Conservation (phyloP, 495 filamentous ascomycete species). For the Tuber umbilicatum region DNA sequence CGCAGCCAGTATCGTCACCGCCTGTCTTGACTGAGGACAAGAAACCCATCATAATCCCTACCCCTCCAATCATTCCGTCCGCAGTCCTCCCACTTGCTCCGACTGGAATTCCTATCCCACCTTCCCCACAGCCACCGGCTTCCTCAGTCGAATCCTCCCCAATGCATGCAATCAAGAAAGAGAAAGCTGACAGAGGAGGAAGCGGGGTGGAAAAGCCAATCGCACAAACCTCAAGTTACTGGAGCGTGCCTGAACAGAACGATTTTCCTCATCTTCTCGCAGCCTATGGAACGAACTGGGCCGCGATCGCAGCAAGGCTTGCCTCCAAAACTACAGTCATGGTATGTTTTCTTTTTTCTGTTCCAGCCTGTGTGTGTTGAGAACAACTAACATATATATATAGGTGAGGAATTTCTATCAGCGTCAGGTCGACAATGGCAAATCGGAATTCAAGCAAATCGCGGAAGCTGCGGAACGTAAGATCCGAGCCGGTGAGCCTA, state of each 20-base stretch:
- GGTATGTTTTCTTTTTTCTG: conserved; percentile 52
- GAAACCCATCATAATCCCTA: conserved; percentile 14
- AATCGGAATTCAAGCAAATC: conserved; percentile 61
- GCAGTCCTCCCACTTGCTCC: conserved; percentile 36
- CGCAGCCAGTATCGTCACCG: neutral
- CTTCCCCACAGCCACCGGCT: conserved; percentile 20
- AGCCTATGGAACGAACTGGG: conserved; percentile 85
- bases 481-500: conserved; percentile 41
- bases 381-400: conserved; percentile 40
- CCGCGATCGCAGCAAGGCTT: conserved; percentile 75
- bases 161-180: conserved; percentile 17
- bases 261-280: conserved; percentile 73
- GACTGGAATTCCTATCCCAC: conserved; percentile 31
- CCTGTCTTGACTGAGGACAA: conserved; percentile 22
- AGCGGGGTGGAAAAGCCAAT: conserved; percentile 22
- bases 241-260: conserved; percentile 84
- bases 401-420: conserved; percentile 92
- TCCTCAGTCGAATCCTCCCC: conserved; percentile 30
- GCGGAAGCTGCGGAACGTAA: conserved; percentile 65
- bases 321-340: conserved; percentile 88
- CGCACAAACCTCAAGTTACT: conserved; percentile 75
- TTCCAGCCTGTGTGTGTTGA: conserved; percentile 38
- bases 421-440: conserved; percentile 65
- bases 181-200: conserved; percentile 18
- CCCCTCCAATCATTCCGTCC: neutral